These are phyloP conservation scores for Suillus spraguei DNA, from an alignment of 768 basidiomycete species.

Conservation along the genomic window DNA sequence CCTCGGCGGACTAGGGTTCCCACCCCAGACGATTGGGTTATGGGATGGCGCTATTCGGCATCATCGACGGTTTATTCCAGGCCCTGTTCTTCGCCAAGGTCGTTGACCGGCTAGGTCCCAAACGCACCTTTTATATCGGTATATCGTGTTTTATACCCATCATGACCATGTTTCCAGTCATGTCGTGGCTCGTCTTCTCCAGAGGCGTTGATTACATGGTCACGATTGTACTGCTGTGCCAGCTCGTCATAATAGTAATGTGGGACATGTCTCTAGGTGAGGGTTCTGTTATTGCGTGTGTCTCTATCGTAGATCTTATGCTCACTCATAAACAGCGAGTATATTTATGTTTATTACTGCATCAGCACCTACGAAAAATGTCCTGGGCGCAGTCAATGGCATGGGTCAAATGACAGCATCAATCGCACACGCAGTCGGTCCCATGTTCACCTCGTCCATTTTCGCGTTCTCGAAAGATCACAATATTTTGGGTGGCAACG, in stretches of 20 bases:
- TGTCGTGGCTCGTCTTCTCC: conserved; percentile 19
- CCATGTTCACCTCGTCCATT: conserved; percentile 55
- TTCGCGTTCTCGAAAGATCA: conserved; percentile 54
- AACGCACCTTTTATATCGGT: conserved; percentile 23
- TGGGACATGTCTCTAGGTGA: conserved; percentile 59
- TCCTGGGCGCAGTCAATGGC: conserved; percentile 57
- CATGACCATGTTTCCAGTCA: conserved; percentile 26
- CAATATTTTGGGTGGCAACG: conserved; percentile 47
- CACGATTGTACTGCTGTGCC: conserved; percentile 48
- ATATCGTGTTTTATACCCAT: conserved; percentile 22
- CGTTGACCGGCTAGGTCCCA: conserved; percentile 25
- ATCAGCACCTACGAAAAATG: conserved; percentile 28
- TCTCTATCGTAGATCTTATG: too few species aligned
- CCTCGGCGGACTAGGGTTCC: conserved; percentile 30
- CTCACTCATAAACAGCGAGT: conserved; percentile 20
- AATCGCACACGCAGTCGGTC: conserved; percentile 51
- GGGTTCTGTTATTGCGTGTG: conserved; percentile 23
- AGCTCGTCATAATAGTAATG: conserved; percentile 49
- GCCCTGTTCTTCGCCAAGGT: conserved; percentile 26
- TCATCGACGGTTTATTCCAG: conserved; percentile 28
- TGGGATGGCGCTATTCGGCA: conserved; percentile 26
- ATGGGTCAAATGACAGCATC: conserved; percentile 56
- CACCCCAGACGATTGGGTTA: conserved; percentile 27
- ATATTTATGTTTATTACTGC: conserved; percentile 36
- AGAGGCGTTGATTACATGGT: conserved; percentile 37